Conservation (phyloP, 176 grass and related monocot species). For the Melocanna baccifera region DNA sequence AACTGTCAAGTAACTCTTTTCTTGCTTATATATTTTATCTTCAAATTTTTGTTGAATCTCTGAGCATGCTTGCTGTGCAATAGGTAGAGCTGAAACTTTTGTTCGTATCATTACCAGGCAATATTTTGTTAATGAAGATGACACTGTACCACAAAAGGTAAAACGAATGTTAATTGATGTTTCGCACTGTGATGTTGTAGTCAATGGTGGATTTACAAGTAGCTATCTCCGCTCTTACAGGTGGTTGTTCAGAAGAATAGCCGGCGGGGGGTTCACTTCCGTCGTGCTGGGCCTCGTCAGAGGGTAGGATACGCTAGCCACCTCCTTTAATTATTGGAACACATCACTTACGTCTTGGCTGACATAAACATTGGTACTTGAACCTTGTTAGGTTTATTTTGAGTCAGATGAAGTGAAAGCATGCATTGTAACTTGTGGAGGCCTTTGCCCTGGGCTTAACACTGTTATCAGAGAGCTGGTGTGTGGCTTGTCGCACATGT, state of each 20-base stretch:
- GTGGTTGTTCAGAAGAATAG: slow-evolving; percentile 70
- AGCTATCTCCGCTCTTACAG: slow-evolving; percentile 33
- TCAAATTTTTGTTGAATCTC: not conserved
- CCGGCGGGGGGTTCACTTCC: slow-evolving; percentile 77
- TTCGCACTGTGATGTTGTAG: not conserved
- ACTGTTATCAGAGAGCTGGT: slow-evolving; percentile 97
- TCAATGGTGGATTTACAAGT: slow-evolving; percentile 5
- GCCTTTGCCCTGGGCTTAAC: slow-evolving; percentile 96
- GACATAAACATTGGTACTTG: slow-evolving; percentile 31
- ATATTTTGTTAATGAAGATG: slow-evolving; percentile 89
- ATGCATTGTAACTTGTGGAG: slow-evolving; percentile 98
- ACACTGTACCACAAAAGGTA: slow-evolving; percentile 89
- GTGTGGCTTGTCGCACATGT: slow-evolving; percentile 93
- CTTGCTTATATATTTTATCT: not conserved
- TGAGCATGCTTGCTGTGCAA: slow-evolving; percentile 7
- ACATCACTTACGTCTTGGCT: slow-evolving; percentile 12
- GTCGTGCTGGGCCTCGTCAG: slow-evolving; percentile 89
- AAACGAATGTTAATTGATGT: not conserved
- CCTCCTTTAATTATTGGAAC: slow-evolving; percentile 8
- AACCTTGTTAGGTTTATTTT: slow-evolving; percentile 65
- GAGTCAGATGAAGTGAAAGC: slow-evolving; percentile 79
- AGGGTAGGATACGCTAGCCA: slow-evolving; percentile 46
- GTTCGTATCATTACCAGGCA: slow-evolving; percentile 56
- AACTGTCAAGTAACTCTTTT: slow-evolving; percentile 71
- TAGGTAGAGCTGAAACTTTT: slow-evolving; percentile 13